Conservation (phyloP, 768 basidiomycete genomes). For the Serendipita sp. region DNA sequence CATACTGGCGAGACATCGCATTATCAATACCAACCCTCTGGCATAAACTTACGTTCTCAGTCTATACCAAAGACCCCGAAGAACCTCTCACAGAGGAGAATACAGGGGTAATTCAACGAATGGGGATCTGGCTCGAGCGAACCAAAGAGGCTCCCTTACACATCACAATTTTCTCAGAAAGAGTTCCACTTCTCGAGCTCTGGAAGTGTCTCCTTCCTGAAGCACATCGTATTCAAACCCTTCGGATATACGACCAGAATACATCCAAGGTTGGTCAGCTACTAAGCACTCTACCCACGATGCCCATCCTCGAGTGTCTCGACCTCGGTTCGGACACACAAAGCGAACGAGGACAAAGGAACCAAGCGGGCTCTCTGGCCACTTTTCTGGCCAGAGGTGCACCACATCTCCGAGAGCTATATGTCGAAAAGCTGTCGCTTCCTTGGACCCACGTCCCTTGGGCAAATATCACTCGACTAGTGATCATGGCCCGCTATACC, state of each 20-base stretch:
- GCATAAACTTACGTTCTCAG: not conserved
- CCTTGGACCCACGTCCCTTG: not conserved
- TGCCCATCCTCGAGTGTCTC: not conserved
- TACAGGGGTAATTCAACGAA: not conserved
- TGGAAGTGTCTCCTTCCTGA: not conserved
- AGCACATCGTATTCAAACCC: not conserved
- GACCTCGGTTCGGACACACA: not conserved
- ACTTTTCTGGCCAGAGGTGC: not conserved
- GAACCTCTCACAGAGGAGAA: not conserved
- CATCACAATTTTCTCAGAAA: not conserved
- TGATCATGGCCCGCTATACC: not conserved
- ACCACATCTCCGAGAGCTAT: not conserved
- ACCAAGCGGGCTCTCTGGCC: not conserved
- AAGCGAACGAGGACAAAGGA: not conserved
- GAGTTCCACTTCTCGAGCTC: not conserved
- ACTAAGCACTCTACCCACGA: not conserved
- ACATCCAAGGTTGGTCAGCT: not conserved
- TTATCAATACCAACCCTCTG: not conserved
- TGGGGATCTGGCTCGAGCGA: not conserved
- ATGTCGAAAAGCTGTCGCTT: not conserved
- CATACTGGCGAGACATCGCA: not conserved
- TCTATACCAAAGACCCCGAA: not conserved
- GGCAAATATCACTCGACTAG: not conserved
- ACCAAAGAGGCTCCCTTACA: not conserved
- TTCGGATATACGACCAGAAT: not conserved